Evolutionary conservation across 257 asterid genomes (phyloP).

Genomic region (Salvia splendens): DNA sequence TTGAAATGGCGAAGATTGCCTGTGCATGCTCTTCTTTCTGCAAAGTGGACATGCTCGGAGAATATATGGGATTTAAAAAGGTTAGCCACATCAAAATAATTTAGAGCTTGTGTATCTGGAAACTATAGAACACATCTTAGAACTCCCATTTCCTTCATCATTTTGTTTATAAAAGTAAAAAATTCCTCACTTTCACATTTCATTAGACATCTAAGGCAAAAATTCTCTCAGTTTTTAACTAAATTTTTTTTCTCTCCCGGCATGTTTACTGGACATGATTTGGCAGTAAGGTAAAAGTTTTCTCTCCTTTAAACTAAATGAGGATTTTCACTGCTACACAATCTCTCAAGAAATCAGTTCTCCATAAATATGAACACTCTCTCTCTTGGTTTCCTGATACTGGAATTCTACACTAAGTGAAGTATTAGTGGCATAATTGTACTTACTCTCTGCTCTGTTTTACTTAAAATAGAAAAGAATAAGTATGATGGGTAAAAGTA

Average conservation of each 20-base stretch:
- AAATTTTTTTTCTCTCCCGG: not conserved
- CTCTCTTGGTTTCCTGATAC: not conserved
- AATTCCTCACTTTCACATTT: not conserved
- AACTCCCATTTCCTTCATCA: not conserved
- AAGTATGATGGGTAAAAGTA: not conserved
- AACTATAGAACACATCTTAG: not conserved
- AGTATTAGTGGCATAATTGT: not conserved
- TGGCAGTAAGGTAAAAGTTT: too few species aligned
- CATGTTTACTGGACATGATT: not conserved
- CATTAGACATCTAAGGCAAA: not conserved
- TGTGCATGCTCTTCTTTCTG: constrained; percentile 64
- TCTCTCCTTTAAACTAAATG: too few species aligned
- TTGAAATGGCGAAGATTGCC: constrained; percentile 92
- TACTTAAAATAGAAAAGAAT: not conserved
- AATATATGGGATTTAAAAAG: constrained; percentile 74
- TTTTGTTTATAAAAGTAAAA: not conserved
- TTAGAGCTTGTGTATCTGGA: not conserved
- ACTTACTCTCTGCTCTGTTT: not conserved
- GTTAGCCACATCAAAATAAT: constrained; percentile 37
- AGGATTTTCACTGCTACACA: not conserved
- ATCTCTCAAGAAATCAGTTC: not conserved
- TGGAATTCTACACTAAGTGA: not conserved
- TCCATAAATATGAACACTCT: not conserved
- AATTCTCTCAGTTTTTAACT: too few species aligned
- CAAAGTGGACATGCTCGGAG: constrained; percentile 80